Evolutionary conservation across 768 basidiomycete genomes (phyloP).

Genomic region (Botryobasidium botryosum): DNA sequence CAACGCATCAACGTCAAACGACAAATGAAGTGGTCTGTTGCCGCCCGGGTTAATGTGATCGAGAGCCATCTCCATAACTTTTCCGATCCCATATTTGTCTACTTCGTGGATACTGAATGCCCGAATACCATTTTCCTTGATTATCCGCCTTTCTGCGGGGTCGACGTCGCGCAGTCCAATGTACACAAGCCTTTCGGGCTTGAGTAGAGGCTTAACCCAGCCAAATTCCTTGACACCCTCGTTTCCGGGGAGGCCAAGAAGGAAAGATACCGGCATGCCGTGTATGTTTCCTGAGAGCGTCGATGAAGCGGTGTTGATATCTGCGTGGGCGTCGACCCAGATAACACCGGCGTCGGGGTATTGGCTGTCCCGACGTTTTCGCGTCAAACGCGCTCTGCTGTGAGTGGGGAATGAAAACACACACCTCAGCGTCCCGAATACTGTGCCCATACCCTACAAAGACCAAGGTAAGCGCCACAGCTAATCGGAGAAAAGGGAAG

Average conservation of each 20-base stretch:
- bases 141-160: constrained; percentile 68
- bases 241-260: constrained; percentile 34
- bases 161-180: constrained; percentile 94
- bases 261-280: constrained; percentile 95
- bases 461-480: constrained; percentile 1
- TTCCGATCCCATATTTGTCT: constrained; percentile 75
- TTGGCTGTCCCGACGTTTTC: constrained; percentile 12
- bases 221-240: constrained; percentile 20
- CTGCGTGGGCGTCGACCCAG: constrained; percentile 96
- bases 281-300: constrained; percentile 91
- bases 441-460: constrained; percentile 73
- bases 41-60: constrained; percentile 82
- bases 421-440: constrained; percentile 72
- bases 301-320: constrained; percentile 80
- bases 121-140: constrained; percentile 73
- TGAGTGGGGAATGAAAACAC: constrained; percentile 11
- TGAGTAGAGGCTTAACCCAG: constrained; percentile 51
- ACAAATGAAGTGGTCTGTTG: constrained; percentile 77
- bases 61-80: constrained; percentile 91
- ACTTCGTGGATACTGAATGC: constrained; percentile 85
- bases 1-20: constrained; percentile 90
- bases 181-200: constrained; percentile 71
- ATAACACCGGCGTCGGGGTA: constrained; percentile 52
- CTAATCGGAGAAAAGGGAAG: not conserved
- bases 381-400: not conserved